phyloP scores from a whole-genome alignment of 139 green algal genomes.

The Tetradesmus lagerheimii region DNA sequence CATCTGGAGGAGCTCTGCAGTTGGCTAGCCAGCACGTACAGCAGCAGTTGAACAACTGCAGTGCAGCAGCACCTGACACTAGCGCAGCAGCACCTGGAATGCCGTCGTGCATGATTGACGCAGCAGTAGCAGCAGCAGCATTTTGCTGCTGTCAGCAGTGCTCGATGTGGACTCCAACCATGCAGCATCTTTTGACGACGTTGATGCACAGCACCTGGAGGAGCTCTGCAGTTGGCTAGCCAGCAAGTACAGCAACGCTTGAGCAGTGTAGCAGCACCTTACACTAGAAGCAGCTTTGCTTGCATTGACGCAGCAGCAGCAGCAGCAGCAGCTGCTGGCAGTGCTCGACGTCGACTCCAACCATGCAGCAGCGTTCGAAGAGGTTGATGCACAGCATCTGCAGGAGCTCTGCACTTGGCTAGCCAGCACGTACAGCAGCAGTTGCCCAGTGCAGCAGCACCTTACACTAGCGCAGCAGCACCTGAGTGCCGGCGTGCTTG shows the following conservation, averaged over 20 bases:
- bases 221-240: constrained; percentile 48
- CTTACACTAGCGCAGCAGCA: too few relatives aligned
- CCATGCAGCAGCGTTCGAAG: constrained; percentile 52
- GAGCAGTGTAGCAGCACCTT: too few relatives aligned
- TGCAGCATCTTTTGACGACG: constrained; percentile 51
- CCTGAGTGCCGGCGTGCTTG: neutral
- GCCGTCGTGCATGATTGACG: too few relatives aligned
- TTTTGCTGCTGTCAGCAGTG: constrained; percentile 55
- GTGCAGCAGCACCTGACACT: too few relatives aligned
- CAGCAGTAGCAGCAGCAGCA: neutral
- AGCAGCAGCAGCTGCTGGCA: too few relatives aligned
- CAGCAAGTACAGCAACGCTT: constrained; percentile 5
- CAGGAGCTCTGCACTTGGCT: constrained; percentile 54
- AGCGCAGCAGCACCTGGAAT: neutral
- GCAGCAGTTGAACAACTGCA: neutral
- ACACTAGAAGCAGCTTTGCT: too few relatives aligned
- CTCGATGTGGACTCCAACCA: constrained; percentile 68
- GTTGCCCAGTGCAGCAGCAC: too few relatives aligned
- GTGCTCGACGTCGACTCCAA: constrained; percentile 74
- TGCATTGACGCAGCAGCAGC: too few relatives aligned
- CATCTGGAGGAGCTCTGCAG: constrained; percentile 56
- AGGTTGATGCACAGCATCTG: constrained; percentile 46
- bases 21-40: constrained; percentile 23
- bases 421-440: neutral
- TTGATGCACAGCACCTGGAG: constrained; percentile 53